Evolutionary conservation across 441 rosid species (phyloP).

Genomic region (Populus trichocarpa): DNA sequence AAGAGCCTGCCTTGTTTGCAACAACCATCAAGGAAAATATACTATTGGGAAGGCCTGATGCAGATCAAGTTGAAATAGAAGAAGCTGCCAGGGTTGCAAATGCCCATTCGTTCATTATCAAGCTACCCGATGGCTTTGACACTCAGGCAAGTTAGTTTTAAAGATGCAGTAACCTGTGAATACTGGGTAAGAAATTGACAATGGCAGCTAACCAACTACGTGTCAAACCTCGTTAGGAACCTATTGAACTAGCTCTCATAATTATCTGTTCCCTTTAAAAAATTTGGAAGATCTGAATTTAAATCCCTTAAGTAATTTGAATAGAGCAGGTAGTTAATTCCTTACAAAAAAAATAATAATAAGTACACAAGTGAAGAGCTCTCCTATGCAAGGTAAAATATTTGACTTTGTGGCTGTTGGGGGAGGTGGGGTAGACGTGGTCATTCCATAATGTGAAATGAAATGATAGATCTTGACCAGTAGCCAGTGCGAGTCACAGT

Average conservation of each 20-base stretch:
- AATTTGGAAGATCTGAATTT: neutral
- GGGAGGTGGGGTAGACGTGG: constrained; percentile 37
- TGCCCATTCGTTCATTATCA: constrained; percentile 93
- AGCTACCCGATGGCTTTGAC: constrained; percentile 92
- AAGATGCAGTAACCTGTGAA: neutral
- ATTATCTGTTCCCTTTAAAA: neutral
- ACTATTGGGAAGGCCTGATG: constrained; percentile 89
- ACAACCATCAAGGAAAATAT: constrained; percentile 95
- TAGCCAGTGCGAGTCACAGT: constrained; percentile 24
- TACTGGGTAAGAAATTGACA: constrained; percentile 3
- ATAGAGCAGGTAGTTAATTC: neutral
- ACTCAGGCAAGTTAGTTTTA: constrained; percentile 63
- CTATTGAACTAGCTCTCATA: neutral
- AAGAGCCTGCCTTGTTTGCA: constrained; percentile 96
- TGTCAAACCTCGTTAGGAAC: neutral
- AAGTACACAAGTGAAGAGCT: neutral
- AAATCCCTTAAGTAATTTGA: constrained; percentile 8
- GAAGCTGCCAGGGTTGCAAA: constrained; percentile 99
- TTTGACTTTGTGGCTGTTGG: constrained; percentile 34
- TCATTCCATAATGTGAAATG: constrained; percentile 33
- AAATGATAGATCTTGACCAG: constrained; percentile 48
- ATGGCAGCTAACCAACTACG: neutral
- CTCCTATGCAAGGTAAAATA: constrained; percentile 12
- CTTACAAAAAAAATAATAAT: neutral
- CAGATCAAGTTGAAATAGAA: constrained; percentile 75